Conservation (phyloP, 2,329 filamentous ascomycete genomes). For the Daldinia eschscholtzii region DNA sequence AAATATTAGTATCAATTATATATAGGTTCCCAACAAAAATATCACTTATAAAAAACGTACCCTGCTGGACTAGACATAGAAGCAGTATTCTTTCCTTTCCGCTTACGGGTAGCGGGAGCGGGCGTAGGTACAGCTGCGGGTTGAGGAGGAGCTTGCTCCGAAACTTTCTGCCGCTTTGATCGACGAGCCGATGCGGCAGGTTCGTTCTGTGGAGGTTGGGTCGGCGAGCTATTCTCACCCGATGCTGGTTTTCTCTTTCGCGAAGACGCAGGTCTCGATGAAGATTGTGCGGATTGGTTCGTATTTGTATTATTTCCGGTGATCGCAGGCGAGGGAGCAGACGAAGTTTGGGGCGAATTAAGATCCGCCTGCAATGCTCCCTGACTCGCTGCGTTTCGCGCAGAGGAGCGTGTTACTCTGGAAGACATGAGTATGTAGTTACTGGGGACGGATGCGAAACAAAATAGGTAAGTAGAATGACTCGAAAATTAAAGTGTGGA, state of each 20-base stretch:
- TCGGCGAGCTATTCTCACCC: constrained; percentile 62
- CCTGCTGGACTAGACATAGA: constrained; percentile 78
- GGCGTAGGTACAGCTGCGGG: constrained; percentile 53
- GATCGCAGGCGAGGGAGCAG: constrained; percentile 58
- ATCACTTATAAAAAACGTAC: constrained; percentile 60
- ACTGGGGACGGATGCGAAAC: constrained; percentile 39
- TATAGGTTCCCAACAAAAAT: not conserved
- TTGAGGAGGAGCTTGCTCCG: constrained; percentile 60
- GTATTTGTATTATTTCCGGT: constrained; percentile 52
- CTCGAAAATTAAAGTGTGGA: constrained; percentile 31
- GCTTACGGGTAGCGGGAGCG: constrained; percentile 61
- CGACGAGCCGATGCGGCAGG: constrained; percentile 64
- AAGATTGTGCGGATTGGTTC: constrained; percentile 52
- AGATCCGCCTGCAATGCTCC: constrained; percentile 61
- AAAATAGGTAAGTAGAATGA: constrained; percentile 32
- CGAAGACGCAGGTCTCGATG: constrained; percentile 60
- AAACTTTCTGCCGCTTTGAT: constrained; percentile 78
- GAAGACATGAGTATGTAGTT: constrained; percentile 82
- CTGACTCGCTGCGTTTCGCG: constrained; percentile 84
- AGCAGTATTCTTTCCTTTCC: constrained; percentile 70
- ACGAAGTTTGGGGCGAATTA: constrained; percentile 57
- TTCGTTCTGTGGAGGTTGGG: constrained; percentile 46
- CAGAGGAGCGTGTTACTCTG: constrained; percentile 96
- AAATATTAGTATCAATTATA: constrained; percentile 39
- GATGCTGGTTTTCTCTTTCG: constrained; percentile 81